These are phyloP conservation scores for Petunia secreta DNA, from an alignment of 257 asterid genomes.

Conservation along the genomic window DNA sequence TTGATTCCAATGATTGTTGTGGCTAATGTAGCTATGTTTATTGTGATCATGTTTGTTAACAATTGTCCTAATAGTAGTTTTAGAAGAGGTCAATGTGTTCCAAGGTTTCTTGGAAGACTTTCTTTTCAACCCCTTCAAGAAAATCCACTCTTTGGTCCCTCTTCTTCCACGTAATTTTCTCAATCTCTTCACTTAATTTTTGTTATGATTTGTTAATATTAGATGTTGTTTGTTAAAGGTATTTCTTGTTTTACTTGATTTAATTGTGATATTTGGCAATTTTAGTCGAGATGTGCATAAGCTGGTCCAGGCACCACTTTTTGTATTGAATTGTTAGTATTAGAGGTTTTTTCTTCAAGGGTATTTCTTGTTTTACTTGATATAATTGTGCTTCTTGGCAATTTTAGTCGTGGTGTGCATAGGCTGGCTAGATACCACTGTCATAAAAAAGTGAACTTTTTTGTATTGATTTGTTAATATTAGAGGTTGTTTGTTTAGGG, in stretches of 20 bases:
- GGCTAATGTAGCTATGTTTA: slow-evolving; percentile 81
- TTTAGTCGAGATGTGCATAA: too few species aligned
- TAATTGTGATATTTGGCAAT: not conserved
- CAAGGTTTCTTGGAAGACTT: slow-evolving; percentile 80
- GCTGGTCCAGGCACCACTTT: too few species aligned
- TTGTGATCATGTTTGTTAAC: slow-evolving; percentile 79
- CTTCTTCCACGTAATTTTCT: slow-evolving; percentile 67
- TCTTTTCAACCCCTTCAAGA: slow-evolving; percentile 92
- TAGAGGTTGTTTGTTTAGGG: not conserved
- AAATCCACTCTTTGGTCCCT: slow-evolving; percentile 96
- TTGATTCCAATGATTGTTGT: slow-evolving; percentile 88
- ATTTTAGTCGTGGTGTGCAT: too few species aligned
- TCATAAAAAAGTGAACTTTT: too few species aligned
- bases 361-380: not conserved
- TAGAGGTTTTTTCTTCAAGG: not conserved
- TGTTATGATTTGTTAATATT: not conserved
- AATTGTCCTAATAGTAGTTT: slow-evolving; percentile 67
- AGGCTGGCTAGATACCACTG: too few species aligned
- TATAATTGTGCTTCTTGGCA: not conserved
- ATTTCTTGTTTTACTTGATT: not conserved
- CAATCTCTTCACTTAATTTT: not conserved
- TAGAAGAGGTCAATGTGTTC: slow-evolving; percentile 61
- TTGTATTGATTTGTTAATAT: not conserved
- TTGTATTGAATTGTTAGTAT: not conserved
- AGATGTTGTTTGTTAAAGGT: not conserved